These are phyloP conservation scores for Fusarium succisae DNA, from an alignment of 2,329 filamentous ascomycete genomes.

Conservation along the genomic window DNA sequence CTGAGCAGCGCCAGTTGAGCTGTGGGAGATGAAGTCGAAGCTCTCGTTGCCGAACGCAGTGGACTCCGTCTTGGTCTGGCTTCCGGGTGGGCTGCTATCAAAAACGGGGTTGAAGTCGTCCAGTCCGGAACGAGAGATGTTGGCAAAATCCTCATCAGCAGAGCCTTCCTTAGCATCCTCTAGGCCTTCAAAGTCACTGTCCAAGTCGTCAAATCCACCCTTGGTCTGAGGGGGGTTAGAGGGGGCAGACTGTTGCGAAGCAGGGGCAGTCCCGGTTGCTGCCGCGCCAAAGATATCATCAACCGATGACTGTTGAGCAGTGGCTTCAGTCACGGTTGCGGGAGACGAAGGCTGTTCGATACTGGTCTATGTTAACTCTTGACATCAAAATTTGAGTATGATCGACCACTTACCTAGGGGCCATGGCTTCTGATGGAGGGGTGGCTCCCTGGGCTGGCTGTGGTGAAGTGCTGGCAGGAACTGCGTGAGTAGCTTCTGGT, in stretches of 20 bases:
- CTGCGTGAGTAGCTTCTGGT: constrained; percentile 7
- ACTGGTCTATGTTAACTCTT: constrained; percentile 32
- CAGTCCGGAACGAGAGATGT: constrained; percentile 73
- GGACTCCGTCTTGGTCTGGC: constrained; percentile 63
- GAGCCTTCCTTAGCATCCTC: constrained; percentile 85
- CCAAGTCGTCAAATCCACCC: constrained; percentile 77
- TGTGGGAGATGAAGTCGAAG: constrained; percentile 65
- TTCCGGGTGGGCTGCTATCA: constrained; percentile 71
- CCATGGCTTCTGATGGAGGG: constrained; percentile 32
- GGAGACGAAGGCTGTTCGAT: constrained; percentile 46
- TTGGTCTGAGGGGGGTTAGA: constrained; percentile 51
- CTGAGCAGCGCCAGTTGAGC: constrained; percentile 44
- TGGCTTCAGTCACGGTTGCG: constrained; percentile 43
- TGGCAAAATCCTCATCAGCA: constrained; percentile 82
- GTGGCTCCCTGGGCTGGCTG: constrained; percentile 39
- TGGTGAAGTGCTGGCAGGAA: constrained; percentile 21
- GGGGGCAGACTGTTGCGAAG: constrained; percentile 45
- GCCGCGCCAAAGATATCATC: constrained; percentile 57
- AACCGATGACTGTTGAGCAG: constrained; percentile 46
- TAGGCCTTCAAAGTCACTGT: constrained; percentile 83
- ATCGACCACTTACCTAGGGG: constrained; percentile 40
- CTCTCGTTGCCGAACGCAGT: constrained; percentile 63
- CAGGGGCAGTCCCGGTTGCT: constrained; percentile 37
- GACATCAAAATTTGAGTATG: not conserved
- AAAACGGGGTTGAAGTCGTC: constrained; percentile 87